Base-by-base conservation (phyloP, 495 filamentous ascomycete genomes). In the Penicillium canariense region DNA sequence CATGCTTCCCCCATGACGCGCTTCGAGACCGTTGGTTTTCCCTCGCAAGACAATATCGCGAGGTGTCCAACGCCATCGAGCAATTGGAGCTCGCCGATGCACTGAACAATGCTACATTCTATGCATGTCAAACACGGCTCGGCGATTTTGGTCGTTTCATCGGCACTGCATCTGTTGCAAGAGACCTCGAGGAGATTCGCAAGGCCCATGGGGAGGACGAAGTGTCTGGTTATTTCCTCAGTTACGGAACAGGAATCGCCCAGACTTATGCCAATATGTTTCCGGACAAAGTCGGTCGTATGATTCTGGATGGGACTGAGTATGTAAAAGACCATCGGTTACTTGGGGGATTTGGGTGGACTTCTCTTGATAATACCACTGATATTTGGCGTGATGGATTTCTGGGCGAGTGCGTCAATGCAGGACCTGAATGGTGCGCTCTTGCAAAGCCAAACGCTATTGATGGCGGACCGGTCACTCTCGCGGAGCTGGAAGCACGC, bases 191-290 rank as follows among this genome's bases (percentile, higher is more conserved):
- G 1, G 50, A 61, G 50, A 61, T 58, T 12, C 54, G 59, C 34
- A 54, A 61, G 14, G 49, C 50, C 4, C 50, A 58, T 23, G 26
- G 34, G 12, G 59, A 61, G 47, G 53, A 56, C 1, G 58, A 54
- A 17, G 59, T 61, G 1, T 50, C 59, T 0, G 59, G 54, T 5
- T 61, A 61, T 20, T 52, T 61, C 7, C 45, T 61, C 32, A 61
- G 59, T 25, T 61, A 61, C 48, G 59, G 59, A 2, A 61, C 59
- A 3, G 59, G 54, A 0, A 61, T 61, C 32, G 59, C 31, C 4
- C 59, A 61, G 35, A 61, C 59, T 22, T 58, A 57, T 54, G 59
- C 48, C 18, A 61, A 54, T 22, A 61, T 61, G 59, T 61, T 61
- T 36, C 59, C 59, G 3, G n/a, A 46, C 20, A 44, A 50, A 35